These are phyloP conservation scores for Fusarium oligoseptatum DNA, from an alignment of 2,329 filamentous ascomycete species.

Conservation along the genomic window DNA sequence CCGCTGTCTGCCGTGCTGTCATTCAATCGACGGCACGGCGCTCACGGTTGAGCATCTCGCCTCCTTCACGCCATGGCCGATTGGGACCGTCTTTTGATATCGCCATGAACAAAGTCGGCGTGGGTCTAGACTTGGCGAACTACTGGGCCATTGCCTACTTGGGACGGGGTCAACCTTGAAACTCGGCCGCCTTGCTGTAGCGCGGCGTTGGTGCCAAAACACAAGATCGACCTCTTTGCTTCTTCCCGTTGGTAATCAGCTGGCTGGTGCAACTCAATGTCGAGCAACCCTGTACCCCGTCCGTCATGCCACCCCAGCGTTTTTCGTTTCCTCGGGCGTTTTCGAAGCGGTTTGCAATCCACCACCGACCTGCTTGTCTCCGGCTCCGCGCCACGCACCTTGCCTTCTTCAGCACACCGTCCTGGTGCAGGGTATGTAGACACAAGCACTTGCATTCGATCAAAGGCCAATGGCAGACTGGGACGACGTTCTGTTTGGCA, in stretches of 20 bases:
- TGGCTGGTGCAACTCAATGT: conserved; percentile 16
- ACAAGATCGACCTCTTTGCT: conserved; percentile 26
- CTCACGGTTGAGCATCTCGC: conserved; percentile 6
- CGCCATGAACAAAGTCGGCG: conserved; percentile 11
- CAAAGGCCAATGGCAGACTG: neutral
- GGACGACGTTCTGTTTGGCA: neutral
- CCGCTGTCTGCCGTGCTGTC: conserved; percentile 7
- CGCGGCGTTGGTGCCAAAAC: conserved; percentile 19
- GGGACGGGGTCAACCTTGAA: conserved; percentile 34
- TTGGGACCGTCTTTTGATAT: conserved; percentile 18
- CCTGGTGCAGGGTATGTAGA: conserved; percentile 13
- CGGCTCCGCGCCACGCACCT: conserved; percentile 10
- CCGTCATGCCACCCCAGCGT: conserved; percentile 22
- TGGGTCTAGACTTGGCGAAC: conserved; percentile 31
- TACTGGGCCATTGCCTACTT: conserved; percentile 15
- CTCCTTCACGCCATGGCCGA: conserved; percentile 1
- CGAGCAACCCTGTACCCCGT: conserved; percentile 17
- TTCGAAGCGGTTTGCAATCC: conserved; percentile 26
- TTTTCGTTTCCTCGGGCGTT: conserved; percentile 21
- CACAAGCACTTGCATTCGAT: neutral
- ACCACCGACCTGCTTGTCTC: conserved; percentile 16
- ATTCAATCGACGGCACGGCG: neutral
- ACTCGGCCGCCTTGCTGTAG: conserved; percentile 21
- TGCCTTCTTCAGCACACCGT: conserved; percentile 14
- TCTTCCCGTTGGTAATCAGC: conserved; percentile 26